Base-by-base conservation (phyloP, 2,329 filamentous ascomycete genomes). In the Aspergillus piperis region DNA sequence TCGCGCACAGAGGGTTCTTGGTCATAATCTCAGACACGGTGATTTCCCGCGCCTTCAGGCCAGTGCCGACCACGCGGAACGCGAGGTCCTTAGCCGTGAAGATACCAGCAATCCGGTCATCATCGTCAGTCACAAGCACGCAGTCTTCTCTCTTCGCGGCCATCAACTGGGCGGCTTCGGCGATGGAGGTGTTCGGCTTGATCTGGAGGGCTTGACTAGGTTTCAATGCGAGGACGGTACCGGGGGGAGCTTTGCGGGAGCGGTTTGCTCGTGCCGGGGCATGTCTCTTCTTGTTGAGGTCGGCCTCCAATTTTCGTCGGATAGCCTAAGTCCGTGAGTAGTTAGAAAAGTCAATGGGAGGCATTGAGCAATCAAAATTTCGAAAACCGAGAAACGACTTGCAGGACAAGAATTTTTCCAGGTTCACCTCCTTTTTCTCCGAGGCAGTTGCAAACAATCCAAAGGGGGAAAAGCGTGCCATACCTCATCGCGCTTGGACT, bases 1-100 rank as follows among this genome's bases (percentile, higher is more conserved):
- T 88, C 57, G 95, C 95, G 77, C 95, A 99, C 15, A 99, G 86
- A 10, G 95, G 95, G 81, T 99, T 99, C 84, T 98, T 97, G 75
- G 95, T 99, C 95, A 99, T 99, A 77, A 99, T 99, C 74, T 98
- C 93, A 67, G 92, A 90, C 74, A 99, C 97, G 21, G 92, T 96
- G 69, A 98, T 87, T 74, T 89, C 91, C 75, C 87, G 89, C 32
- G 95, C 90, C 81, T 96, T 96, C 71, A 93, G 84, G 27, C 95
- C 95, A 58, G 88, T 87, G 58, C 94, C 95, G 25, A 99, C 94
- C 10, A 99, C 95, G 60, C 95, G 88, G 83, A 98, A 99, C 17
- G 95, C 95, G 74, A 99, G 83, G 82, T 99, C 95, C 82, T 99
- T 99, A 67, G 95, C 95, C 0, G 95, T 99, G 77, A 99, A 99